Percentiles rank a stretch among this genome's conserved stretches.
These are phyloP conservation scores for Pseudogymnoascus sp. DNA, from an alignment of 2,329 filamentous ascomycete genomes.

Conservation along the genomic window DNA sequence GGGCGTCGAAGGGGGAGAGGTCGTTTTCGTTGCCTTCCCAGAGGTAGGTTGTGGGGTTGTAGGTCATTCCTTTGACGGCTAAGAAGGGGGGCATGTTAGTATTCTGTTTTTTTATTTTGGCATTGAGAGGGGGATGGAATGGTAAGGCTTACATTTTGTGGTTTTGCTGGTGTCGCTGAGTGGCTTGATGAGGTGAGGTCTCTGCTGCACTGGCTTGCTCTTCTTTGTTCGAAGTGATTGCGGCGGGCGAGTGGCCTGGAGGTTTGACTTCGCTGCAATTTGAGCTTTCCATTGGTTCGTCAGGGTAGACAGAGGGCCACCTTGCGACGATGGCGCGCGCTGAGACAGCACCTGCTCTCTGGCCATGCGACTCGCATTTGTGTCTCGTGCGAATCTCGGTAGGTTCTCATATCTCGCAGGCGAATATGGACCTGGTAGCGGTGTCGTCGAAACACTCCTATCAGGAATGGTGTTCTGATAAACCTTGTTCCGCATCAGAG, in stretches of 20 bases:
- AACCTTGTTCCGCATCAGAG: slow-evolving; percentile 44
- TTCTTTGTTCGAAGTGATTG: slow-evolving; percentile 46
- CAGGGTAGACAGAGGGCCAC: slow-evolving; percentile 42
- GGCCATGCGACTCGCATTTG: slow-evolving; percentile 55
- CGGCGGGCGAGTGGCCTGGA: slow-evolving; percentile 34
- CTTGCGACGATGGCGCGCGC: slow-evolving; percentile 40
- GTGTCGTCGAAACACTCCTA: slow-evolving; percentile 36
- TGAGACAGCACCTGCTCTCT: slow-evolving; percentile 54
- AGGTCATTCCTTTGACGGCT: slow-evolving; percentile 93
- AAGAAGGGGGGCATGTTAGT: slow-evolving; percentile 24
- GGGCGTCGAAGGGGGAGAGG: slow-evolving; percentile 66
- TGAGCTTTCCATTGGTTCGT: slow-evolving; percentile 31
- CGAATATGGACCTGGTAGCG: slow-evolving; percentile 38
- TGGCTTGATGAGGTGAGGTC: slow-evolving; percentile 84
- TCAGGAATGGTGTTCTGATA: slow-evolving; percentile 48
- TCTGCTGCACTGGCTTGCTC: slow-evolving; percentile 49
- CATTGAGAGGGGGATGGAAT: neutral
- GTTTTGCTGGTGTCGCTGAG: slow-evolving; percentile 64
- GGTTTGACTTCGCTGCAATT: slow-evolving; percentile 26
- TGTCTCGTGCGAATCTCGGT: slow-evolving; percentile 57
- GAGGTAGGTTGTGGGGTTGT: slow-evolving; percentile 74
- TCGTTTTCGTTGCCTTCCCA: slow-evolving; percentile 97
- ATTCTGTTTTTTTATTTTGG: neutral
- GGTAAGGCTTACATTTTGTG: slow-evolving; percentile 60
- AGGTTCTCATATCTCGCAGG: slow-evolving; percentile 41